Conservation (phyloP, 2,329 filamentous ascomycete genomes). For the Cladosporium cucumerinum region DNA sequence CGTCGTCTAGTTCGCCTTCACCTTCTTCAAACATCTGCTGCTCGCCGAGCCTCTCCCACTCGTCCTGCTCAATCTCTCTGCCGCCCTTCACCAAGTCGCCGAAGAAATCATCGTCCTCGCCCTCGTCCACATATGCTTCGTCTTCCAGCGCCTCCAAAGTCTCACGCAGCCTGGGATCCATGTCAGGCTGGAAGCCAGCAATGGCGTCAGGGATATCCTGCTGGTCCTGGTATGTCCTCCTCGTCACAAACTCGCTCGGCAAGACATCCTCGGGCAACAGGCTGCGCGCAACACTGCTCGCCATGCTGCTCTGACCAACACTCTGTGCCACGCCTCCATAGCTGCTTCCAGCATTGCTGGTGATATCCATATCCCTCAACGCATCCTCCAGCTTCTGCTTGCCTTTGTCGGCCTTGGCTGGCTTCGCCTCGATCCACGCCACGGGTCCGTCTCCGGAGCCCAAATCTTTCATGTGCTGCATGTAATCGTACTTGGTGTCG, state of each 20-base stretch:
- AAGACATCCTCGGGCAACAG: conserved; percentile 71
- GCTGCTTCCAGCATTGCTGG: conserved; percentile 27
- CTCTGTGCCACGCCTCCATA: conserved; percentile 39
- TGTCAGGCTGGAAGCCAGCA: conserved; percentile 92
- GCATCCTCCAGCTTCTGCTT: conserved; percentile 82
- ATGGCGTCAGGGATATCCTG: conserved; percentile 90
- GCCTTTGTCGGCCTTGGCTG: conserved; percentile 59
- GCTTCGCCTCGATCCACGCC: conserved; percentile 68
- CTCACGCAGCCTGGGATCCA: conserved; percentile 90
- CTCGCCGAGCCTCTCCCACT: conserved; percentile 62
- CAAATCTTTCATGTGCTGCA: conserved; percentile 95
- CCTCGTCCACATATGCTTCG: conserved; percentile 85
- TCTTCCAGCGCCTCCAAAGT: conserved; percentile 92
- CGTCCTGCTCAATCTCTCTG: conserved; percentile 70
- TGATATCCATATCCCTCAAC: conserved; percentile 56
- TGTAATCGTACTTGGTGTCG: conserved; percentile 96
- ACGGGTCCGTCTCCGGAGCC: conserved; percentile 57
- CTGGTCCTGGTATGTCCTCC: conserved; percentile 82
- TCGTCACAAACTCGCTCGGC: conserved; percentile 73
- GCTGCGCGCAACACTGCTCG: conserved; percentile 34
- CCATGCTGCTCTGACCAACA: conserved; percentile 43
- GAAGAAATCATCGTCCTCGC: conserved; percentile 80
- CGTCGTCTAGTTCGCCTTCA: conserved; percentile 57
- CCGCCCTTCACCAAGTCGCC: conserved; percentile 65
- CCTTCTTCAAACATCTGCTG: conserved; percentile 31